Evolutionary conservation across 176 grass and related monocot species (phyloP).

Genomic region (Hyparrhenia diplandra): DNA sequence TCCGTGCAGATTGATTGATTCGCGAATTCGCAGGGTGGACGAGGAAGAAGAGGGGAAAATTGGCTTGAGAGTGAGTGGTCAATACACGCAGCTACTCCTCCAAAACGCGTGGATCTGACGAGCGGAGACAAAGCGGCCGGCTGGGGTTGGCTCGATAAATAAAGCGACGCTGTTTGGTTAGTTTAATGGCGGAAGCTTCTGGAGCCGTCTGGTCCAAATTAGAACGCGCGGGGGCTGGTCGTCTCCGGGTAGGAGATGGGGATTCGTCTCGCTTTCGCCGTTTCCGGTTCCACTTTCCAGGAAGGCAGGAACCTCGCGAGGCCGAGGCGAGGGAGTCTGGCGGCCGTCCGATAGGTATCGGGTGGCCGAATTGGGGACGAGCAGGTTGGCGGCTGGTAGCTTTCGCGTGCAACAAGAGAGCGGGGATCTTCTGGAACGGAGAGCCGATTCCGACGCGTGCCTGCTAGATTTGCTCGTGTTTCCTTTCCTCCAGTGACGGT

Average conservation of each 20-base stretch:
- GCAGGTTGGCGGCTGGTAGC: background rate
- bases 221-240: background rate
- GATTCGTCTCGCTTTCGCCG: background rate
- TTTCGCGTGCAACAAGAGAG: background rate
- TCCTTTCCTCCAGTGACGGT: no score
- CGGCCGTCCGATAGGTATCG: slow-evolving; percentile 21
- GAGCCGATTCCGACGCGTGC: background rate
- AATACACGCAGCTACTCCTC: background rate
- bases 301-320: background rate
- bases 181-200: slow-evolving; percentile 42
- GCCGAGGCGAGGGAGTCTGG: background rate
- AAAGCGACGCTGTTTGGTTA: background rate
- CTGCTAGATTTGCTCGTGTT: no score
- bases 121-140: background rate
- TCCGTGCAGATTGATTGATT: background rate
- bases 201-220: slow-evolving; percentile 17
- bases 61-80: background rate
- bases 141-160: background rate
- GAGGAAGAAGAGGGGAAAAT: background rate
- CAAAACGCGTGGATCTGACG: slow-evolving; percentile 33
- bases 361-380: background rate
- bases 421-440: slow-evolving; percentile 8
- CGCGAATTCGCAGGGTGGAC: background rate
- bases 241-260: background rate
- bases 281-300: background rate